Percentiles rank a stretch among this genome's conserved stretches.
Conservation (phyloP, 805 yeast genomes). For the Vanderwaltozyma verrucispora region DNA sequence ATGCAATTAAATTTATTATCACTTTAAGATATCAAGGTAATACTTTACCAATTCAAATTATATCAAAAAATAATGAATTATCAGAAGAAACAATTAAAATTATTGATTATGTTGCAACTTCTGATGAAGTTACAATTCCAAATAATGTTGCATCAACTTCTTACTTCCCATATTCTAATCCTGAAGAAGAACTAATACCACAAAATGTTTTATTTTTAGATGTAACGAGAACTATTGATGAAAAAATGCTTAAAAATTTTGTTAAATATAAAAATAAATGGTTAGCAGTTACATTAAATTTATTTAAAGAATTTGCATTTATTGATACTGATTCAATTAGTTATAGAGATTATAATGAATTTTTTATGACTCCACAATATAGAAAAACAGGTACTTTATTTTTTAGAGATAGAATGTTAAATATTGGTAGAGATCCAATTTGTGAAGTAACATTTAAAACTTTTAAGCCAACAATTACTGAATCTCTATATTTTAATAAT, state of each 20-base stretch:
- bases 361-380: conserved; percentile 13
- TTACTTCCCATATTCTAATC: background rate
- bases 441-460: conserved; percentile 35
- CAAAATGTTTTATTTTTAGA: conserved; percentile 35
- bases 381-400: conserved; percentile 11
- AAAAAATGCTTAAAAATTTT: conserved; percentile 19
- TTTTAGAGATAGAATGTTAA: conserved; percentile 4
- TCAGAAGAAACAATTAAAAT: conserved; percentile 23
- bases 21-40: conserved; percentile 31
- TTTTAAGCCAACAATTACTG: conserved; percentile 36
- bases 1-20: conserved; percentile 31
- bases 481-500: conserved; percentile 31
- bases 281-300: conserved; percentile 38
- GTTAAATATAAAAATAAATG: conserved; percentile 30
- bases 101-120: conserved; percentile 27
- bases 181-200: conserved; percentile 3
- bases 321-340: conserved; percentile 45
- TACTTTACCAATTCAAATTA: conserved; percentile 32
- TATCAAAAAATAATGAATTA: conserved; percentile 30
- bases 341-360: conserved; percentile 31
- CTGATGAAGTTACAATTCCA: conserved; percentile 3
- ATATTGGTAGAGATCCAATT: conserved; percentile 19
- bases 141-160: background rate
- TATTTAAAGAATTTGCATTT: conserved; percentile 39
- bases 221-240: conserved; percentile 16